Evolutionary conservation across 1,139 yeast species (phyloP).

Genomic region (Kodamaea plutei): DNA sequence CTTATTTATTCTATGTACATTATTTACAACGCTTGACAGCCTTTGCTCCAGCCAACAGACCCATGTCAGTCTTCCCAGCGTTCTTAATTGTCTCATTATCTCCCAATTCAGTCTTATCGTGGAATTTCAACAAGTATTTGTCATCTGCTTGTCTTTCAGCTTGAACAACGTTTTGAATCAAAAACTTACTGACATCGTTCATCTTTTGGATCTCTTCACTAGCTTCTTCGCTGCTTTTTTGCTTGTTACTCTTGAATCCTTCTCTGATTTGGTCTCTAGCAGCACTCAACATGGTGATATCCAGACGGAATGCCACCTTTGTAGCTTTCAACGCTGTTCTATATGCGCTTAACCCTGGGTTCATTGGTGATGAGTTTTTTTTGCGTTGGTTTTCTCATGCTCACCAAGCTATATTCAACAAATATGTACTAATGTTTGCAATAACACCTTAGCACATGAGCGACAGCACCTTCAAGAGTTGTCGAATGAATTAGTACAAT

Average conservation of each 20-base stretch:
- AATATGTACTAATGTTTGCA: too few relatives aligned
- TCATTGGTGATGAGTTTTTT: too few relatives aligned
- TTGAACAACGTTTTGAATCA: slow-evolving; percentile 77
- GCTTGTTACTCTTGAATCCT: slow-evolving; percentile 43
- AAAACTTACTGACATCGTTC: slow-evolving; percentile 64
- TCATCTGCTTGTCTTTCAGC: slow-evolving; percentile 51
- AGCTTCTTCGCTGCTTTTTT: slow-evolving; percentile 34
- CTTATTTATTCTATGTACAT: background rate
- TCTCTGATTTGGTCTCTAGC: slow-evolving; percentile 63
- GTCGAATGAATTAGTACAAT: too few relatives aligned
- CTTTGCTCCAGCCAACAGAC: slow-evolving; percentile 41
- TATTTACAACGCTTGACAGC: slow-evolving; percentile 18
- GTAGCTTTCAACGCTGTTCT: slow-evolving; percentile 72
- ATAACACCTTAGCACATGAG: too few relatives aligned
- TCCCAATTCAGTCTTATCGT: slow-evolving; percentile 80
- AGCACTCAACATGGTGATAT: slow-evolving; percentile 49
- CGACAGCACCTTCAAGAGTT: too few relatives aligned
- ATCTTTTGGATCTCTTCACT: slow-evolving; percentile 55
- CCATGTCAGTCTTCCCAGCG: slow-evolving; percentile 29
- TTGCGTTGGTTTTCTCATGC: too few relatives aligned
- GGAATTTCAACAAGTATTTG: slow-evolving; percentile 61
- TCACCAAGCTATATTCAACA: too few relatives aligned
- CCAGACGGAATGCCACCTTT: slow-evolving; percentile 59
- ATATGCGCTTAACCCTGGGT: slow-evolving; percentile 45
- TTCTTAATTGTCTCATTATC: slow-evolving; percentile 64